Evolutionary conservation across 2,329 filamentous ascomycete species (phyloP).

Genomic region (Venturia carpophila): DNA sequence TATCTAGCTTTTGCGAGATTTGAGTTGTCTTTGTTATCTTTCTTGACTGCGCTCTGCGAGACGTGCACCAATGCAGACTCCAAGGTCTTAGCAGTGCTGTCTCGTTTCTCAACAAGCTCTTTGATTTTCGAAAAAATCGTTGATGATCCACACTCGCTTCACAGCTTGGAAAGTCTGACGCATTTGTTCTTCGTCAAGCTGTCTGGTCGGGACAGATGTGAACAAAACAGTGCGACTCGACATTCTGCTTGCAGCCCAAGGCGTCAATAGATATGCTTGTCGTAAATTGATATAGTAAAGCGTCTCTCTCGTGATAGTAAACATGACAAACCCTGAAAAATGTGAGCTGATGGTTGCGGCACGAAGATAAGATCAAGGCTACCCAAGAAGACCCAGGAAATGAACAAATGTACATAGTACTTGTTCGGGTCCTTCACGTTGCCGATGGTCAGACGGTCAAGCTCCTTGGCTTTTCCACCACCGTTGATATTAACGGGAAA

Average conservation of each 20-base stretch:
- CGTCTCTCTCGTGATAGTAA: conserved; percentile 76
- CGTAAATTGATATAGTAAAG: conserved; percentile 90
- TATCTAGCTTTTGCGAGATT: conserved; percentile 49
- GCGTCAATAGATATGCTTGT: conserved; percentile 84
- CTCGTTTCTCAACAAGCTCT: conserved; percentile 71
- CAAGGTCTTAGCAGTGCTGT: conserved; percentile 70
- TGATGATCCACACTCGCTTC: conserved; percentile 60
- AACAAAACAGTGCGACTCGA: conserved; percentile 88
- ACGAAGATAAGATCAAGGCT: conserved; percentile 21
- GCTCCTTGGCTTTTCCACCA: conserved; percentile 52
- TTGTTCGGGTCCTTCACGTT: conserved; percentile 60
- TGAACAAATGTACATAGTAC: conserved; percentile 71
- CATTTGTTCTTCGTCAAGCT: conserved; percentile 32
- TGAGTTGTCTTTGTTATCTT: conserved; percentile 53
- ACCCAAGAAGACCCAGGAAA: conserved; percentile 73
- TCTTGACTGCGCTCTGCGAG: conserved; percentile 68
- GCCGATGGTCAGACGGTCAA: conserved; percentile 71
- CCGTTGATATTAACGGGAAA: conserved; percentile 87
- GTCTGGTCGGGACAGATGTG: conserved; percentile 41
- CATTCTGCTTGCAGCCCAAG: conserved; percentile 73
- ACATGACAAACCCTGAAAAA: conserved; percentile 64
- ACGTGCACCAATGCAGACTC: conserved; percentile 83
- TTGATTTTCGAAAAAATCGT: conserved; percentile 68
- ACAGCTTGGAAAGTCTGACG: conserved; percentile 32
- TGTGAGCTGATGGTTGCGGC: background rate